These are phyloP conservation scores for Beta lomatogona DNA, from an alignment of 179 eudicot species.

Conservation along the genomic window DNA sequence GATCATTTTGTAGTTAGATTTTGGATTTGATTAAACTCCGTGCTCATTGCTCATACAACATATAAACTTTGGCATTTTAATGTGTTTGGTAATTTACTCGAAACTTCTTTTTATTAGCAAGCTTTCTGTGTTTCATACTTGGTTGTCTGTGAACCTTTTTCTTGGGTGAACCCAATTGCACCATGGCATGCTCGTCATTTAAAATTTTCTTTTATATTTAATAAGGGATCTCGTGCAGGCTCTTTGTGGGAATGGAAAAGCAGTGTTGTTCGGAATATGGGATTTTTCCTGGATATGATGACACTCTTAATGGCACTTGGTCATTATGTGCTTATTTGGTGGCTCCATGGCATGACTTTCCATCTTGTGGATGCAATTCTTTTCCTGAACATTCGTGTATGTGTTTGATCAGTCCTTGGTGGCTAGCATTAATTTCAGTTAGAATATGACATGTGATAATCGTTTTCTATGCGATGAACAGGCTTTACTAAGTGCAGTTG, in stretches of 20 bases:
- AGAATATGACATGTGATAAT: slow-evolving; percentile 3
- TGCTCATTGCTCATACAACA: not conserved
- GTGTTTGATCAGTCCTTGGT: slow-evolving; percentile 20
- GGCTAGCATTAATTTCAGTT: slow-evolving; percentile 2
- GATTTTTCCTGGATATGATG: slow-evolving; percentile 90
- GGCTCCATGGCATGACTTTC: slow-evolving; percentile 99
- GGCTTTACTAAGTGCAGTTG: slow-evolving; percentile 79
- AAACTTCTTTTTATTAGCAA: not conserved
- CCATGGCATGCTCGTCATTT: not conserved
- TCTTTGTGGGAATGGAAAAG: slow-evolving; percentile 96
- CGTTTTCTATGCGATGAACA: slow-evolving; percentile 30
- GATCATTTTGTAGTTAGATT: not conserved
- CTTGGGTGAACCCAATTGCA: not conserved
- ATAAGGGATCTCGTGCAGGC: slow-evolving; percentile 50
- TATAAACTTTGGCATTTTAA: not conserved
- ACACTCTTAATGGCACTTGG: slow-evolving; percentile 95
- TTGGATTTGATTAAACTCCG: not conserved
- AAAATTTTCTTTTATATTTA: slow-evolving; percentile 11
- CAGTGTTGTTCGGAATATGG: slow-evolving; percentile 71
- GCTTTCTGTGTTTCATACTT: not conserved
- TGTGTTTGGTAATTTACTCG: not conserved
- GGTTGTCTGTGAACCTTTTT: not conserved
- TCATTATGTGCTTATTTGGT: slow-evolving; percentile 94
- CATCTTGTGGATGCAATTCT: slow-evolving; percentile 92
- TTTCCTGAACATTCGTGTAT: slow-evolving; percentile 90